Evolutionary conservation across 805 yeast species (phyloP).

Genomic region (Saccharomycopsis oosterbeekiorum): DNA sequence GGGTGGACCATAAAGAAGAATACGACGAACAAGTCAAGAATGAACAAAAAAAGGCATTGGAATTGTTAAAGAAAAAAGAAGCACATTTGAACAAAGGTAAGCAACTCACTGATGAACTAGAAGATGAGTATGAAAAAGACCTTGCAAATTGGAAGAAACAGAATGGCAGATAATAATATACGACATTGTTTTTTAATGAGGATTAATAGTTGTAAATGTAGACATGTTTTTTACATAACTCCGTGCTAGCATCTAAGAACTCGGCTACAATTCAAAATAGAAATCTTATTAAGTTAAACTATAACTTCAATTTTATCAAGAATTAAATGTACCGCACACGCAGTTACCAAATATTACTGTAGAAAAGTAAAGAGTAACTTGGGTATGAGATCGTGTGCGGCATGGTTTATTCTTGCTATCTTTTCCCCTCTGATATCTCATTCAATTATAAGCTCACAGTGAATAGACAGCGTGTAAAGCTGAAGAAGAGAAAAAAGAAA

Average conservation of each 20-base stretch:
- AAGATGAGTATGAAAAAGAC: slow-evolving; percentile 16
- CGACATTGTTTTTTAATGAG: too few species aligned
- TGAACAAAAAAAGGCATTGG: slow-evolving; percentile 33
- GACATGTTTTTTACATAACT: too few species aligned
- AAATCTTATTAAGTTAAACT: too few species aligned
- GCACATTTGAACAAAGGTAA: slow-evolving; percentile 25
- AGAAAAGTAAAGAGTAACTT: background rate
- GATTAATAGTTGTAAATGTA: too few species aligned
- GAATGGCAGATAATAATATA: background rate
- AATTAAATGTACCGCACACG: slow-evolving; percentile 10
- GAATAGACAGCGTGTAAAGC: slow-evolving; percentile 17
- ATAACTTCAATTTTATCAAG: too few species aligned
- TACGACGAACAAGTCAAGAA: slow-evolving; percentile 60
- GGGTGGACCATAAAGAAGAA: slow-evolving; percentile 77
- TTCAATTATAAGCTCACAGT: slow-evolving; percentile 10
- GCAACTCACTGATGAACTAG: slow-evolving; percentile 4
- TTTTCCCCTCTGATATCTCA: slow-evolving; percentile 19
- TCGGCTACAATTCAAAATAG: too few species aligned
- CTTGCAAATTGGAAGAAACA: slow-evolving; percentile 12
- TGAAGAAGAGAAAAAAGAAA: slow-evolving; percentile 6
- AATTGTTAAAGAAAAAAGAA: slow-evolving; percentile 32
- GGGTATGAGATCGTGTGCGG: slow-evolving; percentile 17
- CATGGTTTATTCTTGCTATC: slow-evolving; percentile 13
- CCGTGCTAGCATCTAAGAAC: too few species aligned
- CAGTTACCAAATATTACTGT: slow-evolving; percentile 15